These are phyloP conservation scores for Orbilia quercus DNA, from an alignment of 2,329 filamentous ascomycete species.

Conservation along the genomic window DNA sequence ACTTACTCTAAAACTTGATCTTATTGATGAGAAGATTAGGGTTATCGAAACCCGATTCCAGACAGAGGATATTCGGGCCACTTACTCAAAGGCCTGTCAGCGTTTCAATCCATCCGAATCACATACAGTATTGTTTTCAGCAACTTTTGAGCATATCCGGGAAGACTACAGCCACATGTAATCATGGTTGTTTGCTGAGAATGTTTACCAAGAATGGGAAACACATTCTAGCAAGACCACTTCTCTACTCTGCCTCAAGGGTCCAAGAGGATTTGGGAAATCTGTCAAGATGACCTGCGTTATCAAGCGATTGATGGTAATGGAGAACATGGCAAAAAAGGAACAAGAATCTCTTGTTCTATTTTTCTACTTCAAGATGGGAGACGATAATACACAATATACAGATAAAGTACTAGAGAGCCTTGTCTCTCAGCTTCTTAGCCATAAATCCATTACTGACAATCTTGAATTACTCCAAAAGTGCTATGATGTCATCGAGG, in stretches of 20 bases:
- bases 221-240: neutral
- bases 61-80: neutral
- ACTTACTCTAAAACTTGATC: constrained; percentile 9
- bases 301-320: constrained; percentile 8
- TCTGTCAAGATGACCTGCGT: constrained; percentile 30
- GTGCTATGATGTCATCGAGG: constrained; percentile 7
- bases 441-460: neutral
- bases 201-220: constrained; percentile 16
- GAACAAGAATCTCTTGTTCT: neutral
- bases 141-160: constrained; percentile 12
- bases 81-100: neutral
- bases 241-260: constrained; percentile 11
- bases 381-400: constrained; percentile 1
- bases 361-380: constrained; percentile 24
- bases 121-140: constrained; percentile 1
- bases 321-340: neutral
- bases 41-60: neutral
- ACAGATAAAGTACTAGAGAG: constrained; percentile 2
- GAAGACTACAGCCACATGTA: constrained; percentile 18
- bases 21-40: constrained; percentile 24
- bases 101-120: constrained; percentile 2
- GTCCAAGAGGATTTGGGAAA: constrained; percentile 22
- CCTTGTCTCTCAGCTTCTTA: constrained; percentile 12
- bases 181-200: constrained; percentile 11
- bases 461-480: constrained; percentile 2